Evolutionary conservation across 768 basidiomycete species (phyloP).

Genomic region (Tulasnella sp.): DNA sequence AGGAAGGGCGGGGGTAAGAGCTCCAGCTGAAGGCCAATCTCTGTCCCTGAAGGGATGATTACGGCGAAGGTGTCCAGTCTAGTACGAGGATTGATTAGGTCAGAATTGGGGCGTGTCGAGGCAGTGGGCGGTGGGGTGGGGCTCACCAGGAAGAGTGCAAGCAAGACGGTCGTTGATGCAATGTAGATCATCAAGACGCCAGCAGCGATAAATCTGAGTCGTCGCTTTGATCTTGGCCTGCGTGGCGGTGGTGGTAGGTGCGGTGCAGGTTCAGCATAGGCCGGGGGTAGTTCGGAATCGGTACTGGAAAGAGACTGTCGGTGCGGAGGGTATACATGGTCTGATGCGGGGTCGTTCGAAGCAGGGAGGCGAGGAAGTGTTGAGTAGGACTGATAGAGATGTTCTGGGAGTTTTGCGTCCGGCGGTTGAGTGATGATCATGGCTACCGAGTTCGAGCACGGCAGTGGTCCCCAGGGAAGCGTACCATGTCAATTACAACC

Average conservation of each 20-base stretch:
- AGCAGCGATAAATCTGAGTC: background rate
- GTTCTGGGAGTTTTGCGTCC: slow-evolving; percentile 10
- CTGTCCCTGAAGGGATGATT: background rate
- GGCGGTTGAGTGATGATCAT: slow-evolving; percentile 11
- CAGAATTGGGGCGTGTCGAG: background rate
- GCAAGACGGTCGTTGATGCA: background rate
- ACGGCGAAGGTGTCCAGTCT: background rate
- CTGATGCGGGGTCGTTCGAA: slow-evolving; percentile 4
- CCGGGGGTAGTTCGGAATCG: slow-evolving; percentile 1
- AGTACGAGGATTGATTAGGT: background rate
- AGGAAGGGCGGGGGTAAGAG: background rate
- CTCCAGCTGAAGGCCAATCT: too few relatives aligned
- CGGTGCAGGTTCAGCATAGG: background rate
- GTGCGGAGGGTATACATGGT: background rate
- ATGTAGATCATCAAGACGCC: background rate
- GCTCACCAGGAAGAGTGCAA: slow-evolving; percentile 7
- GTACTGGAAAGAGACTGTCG: background rate
- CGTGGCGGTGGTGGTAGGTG: background rate
- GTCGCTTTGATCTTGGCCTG: slow-evolving; percentile 1
- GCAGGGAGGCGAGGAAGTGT: slow-evolving; percentile 1
- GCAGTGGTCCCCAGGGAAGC: too few relatives aligned
- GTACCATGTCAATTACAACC: too few relatives aligned
- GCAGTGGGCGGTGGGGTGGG: background rate
- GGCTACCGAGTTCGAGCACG: too few relatives aligned
- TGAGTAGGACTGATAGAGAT: background rate